Percentiles rank a stretch among this genome's conserved stretches.
phyloP scores from a whole-genome alignment of 768 basidiomycete genomes.

The Cubamyces lactineus region DNA sequence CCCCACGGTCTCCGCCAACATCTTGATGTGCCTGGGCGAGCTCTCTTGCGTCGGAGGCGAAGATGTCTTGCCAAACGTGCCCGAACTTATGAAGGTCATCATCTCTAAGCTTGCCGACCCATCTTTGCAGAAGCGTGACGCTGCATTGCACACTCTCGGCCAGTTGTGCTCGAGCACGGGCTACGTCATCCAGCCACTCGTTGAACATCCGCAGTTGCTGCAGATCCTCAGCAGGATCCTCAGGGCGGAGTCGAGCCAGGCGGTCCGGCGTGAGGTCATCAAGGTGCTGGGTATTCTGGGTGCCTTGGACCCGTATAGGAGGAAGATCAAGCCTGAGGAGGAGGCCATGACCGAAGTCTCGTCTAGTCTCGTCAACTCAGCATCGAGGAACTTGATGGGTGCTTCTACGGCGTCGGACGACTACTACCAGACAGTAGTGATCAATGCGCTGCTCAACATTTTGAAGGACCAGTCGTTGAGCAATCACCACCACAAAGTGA shows the following conservation, averaged over 20 bases:
- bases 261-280: constrained; percentile 85
- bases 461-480: constrained; percentile 87
- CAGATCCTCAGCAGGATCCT: constrained; percentile 83
- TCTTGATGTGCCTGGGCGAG: constrained; percentile 94
- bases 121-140: constrained; percentile 85
- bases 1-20: constrained; percentile 87
- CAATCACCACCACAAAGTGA: constrained; percentile 88
- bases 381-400: constrained; percentile 65
- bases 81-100: constrained; percentile 88
- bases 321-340: constrained; percentile 76
- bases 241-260: constrained; percentile 72
- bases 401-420: constrained; percentile 79
- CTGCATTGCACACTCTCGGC: constrained; percentile 91
- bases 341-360: constrained; percentile 58
- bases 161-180: constrained; percentile 96
- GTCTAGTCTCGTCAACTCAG: constrained; percentile 52
- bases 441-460: constrained; percentile 83
- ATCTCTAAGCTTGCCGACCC: constrained; percentile 90
- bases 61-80: constrained; percentile 81
- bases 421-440: constrained; percentile 96
- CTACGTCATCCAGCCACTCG: constrained; percentile 88
- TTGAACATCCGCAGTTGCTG: constrained; percentile 91
- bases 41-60: constrained; percentile 92
- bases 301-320: constrained; percentile 92
- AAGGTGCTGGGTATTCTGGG: constrained; percentile 96